A percentile compares a stretch with the other conserved stretches of the same genome.
These are phyloP conservation scores for Phytophthora uliginosa DNA, from an alignment of 352 stramenopile species.

Conservation along the genomic window DNA sequence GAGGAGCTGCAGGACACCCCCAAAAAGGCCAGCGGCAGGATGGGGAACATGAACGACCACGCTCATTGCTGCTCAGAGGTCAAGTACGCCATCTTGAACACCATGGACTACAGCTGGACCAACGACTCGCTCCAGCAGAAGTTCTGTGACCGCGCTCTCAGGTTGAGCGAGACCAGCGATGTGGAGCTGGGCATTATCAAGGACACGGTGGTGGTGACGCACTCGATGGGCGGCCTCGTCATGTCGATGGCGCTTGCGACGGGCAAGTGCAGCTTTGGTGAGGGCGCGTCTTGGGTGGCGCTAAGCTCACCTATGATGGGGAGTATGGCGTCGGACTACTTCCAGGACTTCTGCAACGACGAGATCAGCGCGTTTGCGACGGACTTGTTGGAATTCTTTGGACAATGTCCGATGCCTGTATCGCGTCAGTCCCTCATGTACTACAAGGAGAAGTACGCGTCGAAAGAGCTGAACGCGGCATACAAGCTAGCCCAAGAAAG, in stretches of 20 bases:
- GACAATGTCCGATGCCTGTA: conserved; percentile 40
- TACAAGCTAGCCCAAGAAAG: conserved; percentile 43
- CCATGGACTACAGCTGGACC: conserved; percentile 25
- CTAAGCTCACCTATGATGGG: conserved; percentile 35
- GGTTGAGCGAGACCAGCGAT: conserved; percentile 21
- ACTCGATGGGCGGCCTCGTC: conserved; percentile 29
- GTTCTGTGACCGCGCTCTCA: conserved; percentile 25
- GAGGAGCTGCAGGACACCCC: conserved; percentile 28
- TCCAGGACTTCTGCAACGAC: conserved; percentile 42
- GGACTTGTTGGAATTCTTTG: conserved; percentile 31
- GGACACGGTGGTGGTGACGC: conserved; percentile 30
- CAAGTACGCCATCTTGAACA: conserved; percentile 36
- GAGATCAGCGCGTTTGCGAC: conserved; percentile 20
- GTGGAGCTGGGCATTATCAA: conserved; percentile 5
- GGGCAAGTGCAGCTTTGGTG: conserved; percentile 32
- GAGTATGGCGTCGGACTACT: conserved; percentile 42
- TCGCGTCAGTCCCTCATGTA: conserved; percentile 37
- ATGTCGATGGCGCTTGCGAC: conserved; percentile 32
- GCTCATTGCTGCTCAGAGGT: conserved; percentile 27
- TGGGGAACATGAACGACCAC: conserved; percentile 30
- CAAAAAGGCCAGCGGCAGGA: conserved; percentile 18
- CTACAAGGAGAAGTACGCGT: conserved; percentile 33
- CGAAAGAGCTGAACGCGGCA: conserved; percentile 24
- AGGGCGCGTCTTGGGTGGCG: conserved; percentile 37
- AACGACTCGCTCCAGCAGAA: conserved; percentile 26